Evolutionary conservation across 2,329 filamentous ascomycete genomes (phyloP).

Genomic region (Sporothrix phasma): DNA sequence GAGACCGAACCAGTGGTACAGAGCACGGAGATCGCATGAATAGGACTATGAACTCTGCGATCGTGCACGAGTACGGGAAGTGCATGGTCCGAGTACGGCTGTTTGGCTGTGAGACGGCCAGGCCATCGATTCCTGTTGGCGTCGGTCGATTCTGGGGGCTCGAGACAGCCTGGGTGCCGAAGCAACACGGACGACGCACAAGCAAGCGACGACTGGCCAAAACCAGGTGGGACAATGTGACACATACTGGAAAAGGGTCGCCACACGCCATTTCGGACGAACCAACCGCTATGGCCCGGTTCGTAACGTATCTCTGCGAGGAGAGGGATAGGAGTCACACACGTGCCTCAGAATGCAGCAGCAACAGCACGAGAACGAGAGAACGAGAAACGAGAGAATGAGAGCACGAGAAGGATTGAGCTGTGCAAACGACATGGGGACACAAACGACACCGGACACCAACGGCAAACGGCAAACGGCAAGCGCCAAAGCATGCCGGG

Average conservation of each 20-base stretch:
- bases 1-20: neutral
- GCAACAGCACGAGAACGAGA: no score
- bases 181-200: neutral
- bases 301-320: neutral
- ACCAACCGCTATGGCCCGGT: neutral
- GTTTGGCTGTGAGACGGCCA: neutral
- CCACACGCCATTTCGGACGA: conserved; percentile 1
- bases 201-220: neutral
- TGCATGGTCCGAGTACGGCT: neutral
- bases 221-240: neutral
- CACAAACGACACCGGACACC: neutral
- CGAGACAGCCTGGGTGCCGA: neutral
- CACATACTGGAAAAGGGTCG: neutral
- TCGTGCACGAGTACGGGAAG: neutral
- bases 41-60: neutral
- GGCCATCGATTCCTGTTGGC: neutral
- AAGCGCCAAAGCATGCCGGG: neutral
- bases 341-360: neutral
- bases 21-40: neutral
- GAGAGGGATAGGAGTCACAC: neutral
- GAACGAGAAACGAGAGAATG: no score
- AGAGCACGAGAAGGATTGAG: neutral
- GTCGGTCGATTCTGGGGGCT: neutral
- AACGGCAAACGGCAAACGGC: neutral
- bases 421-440: neutral